Evolutionary conservation across 2,329 filamentous ascomycete genomes (phyloP), one percentile per base, ranked within the genome.

Genomic region (Scopulariopsis brevicaulis): DNA sequence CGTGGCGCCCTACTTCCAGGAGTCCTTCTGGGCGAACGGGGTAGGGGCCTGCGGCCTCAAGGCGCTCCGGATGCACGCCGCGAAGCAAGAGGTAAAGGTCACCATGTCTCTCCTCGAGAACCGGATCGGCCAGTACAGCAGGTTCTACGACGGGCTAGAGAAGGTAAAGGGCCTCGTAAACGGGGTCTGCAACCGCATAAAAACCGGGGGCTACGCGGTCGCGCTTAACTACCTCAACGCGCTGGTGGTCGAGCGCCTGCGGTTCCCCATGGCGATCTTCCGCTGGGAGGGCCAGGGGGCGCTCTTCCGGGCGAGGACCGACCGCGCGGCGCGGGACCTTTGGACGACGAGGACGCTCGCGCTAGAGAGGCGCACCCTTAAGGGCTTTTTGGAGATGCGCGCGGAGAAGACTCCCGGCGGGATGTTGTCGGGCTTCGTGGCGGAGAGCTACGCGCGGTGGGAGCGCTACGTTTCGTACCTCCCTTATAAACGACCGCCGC

Each of bases 11-110:
- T 32, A 57, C n/a, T 12, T 59, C 2, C n/a, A 60, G 15, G 22
- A 37, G 12, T 43, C n/a, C 7, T 70, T 67, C 59, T 70, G 68
- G 68, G 51, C 62, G 18, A 60, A 56, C 12, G 58, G 62, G 8
- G 58, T 69, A 1, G 25, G 24, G 2, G 66, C 61, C 24, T 69
- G 64, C 34, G 67, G 68, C 11, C 56, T 60, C 20, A 59, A 62
- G 2, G 64, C 66, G 4, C 35, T 67, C 12, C 61, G 61, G 6
- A 58, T n/a, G n/a, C 14, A 62, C 20, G 22, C 60, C 5, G 57
- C 63, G 2, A 48, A 37, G 6, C 62, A 59, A 28, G 64, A 62
- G 51, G 58, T 63, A 50, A 67, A 65, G 55, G 56, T 63, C 35
- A 60, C 28, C 3, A 63, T 61, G 34, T 53, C 61, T 46, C 61